Conservation (phyloP, 2,329 filamentous ascomycete genomes). For the Pseudogymnoascus pannorum region DNA sequence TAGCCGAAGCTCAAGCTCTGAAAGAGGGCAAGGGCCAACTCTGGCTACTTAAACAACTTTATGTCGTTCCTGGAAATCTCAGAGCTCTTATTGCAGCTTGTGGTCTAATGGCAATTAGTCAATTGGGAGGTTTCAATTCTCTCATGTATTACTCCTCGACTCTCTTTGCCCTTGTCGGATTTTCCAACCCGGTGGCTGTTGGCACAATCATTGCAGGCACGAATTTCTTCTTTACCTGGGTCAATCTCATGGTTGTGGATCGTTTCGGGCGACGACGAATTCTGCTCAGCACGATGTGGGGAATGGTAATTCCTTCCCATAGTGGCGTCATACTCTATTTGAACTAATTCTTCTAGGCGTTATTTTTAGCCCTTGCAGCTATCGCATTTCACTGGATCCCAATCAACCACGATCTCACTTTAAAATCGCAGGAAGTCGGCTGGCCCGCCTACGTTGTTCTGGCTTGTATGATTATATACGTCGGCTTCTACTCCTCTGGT, state of each 20-base stretch:
- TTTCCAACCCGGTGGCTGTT: conserved; percentile 41
- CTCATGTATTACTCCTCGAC: conserved; percentile 39
- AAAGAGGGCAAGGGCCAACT: conserved; percentile 35
- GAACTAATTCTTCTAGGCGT: no score
- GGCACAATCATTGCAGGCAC: conserved; percentile 37
- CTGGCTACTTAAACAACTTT: conserved; percentile 39
- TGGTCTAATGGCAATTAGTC: conserved; percentile 45
- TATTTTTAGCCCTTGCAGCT: conserved; percentile 35
- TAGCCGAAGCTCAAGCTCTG: conserved; percentile 34
- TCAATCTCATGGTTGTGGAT: conserved; percentile 42
- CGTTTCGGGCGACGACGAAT: conserved; percentile 38
- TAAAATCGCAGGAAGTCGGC: conserved; percentile 29
- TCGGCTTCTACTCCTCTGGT: conserved; percentile 37
- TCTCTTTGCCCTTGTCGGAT: conserved; percentile 41
- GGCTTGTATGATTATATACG: conserved; percentile 16
- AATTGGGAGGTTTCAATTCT: conserved; percentile 40
- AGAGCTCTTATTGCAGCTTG: conserved; percentile 40
- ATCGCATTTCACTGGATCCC: conserved; percentile 40
- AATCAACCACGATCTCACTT: conserved; percentile 34
- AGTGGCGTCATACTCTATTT: no score
- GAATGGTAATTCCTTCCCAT: no score
- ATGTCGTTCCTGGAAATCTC: conserved; percentile 36
- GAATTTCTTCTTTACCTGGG: conserved; percentile 43
- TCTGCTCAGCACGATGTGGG: conserved; percentile 36
- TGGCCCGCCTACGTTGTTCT: conserved; percentile 11